Evolutionary conservation across 495 filamentous ascomycete species (phyloP).

Genomic region (Aspergillus asperescens): DNA sequence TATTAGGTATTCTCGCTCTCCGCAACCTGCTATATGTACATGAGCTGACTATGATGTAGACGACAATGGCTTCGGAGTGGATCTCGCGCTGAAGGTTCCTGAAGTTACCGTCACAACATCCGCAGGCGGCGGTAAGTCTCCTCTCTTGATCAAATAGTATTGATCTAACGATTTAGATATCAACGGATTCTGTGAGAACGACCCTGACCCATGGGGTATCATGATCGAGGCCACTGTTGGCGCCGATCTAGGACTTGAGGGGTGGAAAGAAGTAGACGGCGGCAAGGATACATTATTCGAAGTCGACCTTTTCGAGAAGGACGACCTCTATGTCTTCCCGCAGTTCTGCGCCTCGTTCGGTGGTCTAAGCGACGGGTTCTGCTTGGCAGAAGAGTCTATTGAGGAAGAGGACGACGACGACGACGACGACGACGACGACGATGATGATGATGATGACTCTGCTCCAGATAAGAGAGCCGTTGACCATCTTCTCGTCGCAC

Average conservation of each 20-base stretch:
- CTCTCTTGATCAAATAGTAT: not conserved
- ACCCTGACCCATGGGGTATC: not conserved
- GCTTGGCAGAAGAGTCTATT: not conserved
- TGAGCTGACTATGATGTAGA: not conserved
- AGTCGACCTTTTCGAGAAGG: not conserved
- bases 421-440: not conserved
- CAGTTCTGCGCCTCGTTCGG: slow-evolving; percentile 4
- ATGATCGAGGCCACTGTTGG: slow-evolving; percentile 3
- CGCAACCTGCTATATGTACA: no score
- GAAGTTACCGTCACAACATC: slow-evolving; percentile 7
- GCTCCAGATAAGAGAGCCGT: not conserved
- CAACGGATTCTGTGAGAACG: slow-evolving; percentile 8
- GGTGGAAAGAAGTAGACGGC: slow-evolving; percentile 7
- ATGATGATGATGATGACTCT: not conserved
- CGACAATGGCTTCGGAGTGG: slow-evolving; percentile 11
- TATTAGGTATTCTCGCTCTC: not conserved
- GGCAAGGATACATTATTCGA: not conserved
- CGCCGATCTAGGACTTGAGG: not conserved
- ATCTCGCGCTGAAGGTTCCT: slow-evolving; percentile 8
- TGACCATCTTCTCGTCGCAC: no score
- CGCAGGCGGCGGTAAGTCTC: not conserved
- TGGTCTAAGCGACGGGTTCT: not conserved
- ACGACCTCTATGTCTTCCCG: slow-evolving; percentile 5
- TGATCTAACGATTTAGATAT: not conserved
- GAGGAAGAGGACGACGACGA: no score